A percentile compares a stretch with the other conserved stretches of the same genome.
These are phyloP conservation scores for Fusarium phyllophilum DNA, from an alignment of 2,329 filamentous ascomycete species.

Conservation along the genomic window DNA sequence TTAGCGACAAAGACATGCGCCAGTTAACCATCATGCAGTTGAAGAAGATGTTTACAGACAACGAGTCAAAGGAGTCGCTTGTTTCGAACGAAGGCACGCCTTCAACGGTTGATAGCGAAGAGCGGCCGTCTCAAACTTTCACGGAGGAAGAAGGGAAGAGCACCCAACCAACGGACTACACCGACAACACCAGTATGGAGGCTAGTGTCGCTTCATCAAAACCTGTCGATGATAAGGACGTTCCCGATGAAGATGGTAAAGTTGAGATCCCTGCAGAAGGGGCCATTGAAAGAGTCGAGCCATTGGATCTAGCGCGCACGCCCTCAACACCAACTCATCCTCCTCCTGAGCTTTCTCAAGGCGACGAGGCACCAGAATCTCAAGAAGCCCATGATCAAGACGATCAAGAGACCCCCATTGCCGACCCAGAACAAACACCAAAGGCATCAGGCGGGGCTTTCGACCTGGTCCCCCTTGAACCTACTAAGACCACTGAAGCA, in stretches of 20 bases:
- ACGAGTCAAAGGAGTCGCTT: slow-evolving; percentile 82
- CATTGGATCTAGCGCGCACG: slow-evolving; percentile 60
- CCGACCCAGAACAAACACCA: slow-evolving; percentile 40
- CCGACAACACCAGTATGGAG: slow-evolving; percentile 48
- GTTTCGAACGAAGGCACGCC: slow-evolving; percentile 73
- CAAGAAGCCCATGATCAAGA: background rate
- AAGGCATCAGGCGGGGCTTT: slow-evolving; percentile 21
- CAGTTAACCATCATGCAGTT: slow-evolving; percentile 91
- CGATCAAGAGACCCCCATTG: slow-evolving; percentile 15
- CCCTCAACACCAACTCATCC: slow-evolving; percentile 42
- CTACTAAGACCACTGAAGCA: background rate
- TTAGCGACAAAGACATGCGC: slow-evolving; percentile 96
- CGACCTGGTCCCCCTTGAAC: slow-evolving; percentile 7
- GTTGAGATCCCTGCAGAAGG: slow-evolving; percentile 46
- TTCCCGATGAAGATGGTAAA: slow-evolving; percentile 46
- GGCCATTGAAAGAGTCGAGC: slow-evolving; percentile 59
- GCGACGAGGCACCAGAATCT: slow-evolving; percentile 4
- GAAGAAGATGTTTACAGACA: slow-evolving; percentile 93
- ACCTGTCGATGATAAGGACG: slow-evolving; percentile 37
- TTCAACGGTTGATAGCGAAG: slow-evolving; percentile 63
- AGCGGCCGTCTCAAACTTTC: slow-evolving; percentile 57
- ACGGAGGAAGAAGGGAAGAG: slow-evolving; percentile 60
- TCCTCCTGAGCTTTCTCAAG: slow-evolving; percentile 12
- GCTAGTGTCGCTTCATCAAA: slow-evolving; percentile 45
- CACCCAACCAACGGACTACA: slow-evolving; percentile 55